Evolutionary conservation across 139 green algal genomes (phyloP), one percentile per base, ranked within the genome.

Genomic region (Ostreobium quekettii): DNA sequence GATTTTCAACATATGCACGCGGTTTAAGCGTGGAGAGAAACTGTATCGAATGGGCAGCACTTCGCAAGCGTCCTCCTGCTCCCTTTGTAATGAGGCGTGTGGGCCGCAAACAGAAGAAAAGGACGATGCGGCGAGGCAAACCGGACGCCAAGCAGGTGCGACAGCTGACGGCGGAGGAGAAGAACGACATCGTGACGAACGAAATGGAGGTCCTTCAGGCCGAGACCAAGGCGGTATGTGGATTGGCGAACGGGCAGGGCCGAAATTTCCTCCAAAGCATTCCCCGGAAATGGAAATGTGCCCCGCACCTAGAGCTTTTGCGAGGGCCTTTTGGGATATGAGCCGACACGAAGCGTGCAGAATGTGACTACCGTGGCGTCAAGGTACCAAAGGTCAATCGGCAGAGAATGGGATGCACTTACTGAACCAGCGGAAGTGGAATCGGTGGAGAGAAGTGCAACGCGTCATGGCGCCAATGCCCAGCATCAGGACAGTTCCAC

Each of bases 181-280:
- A 88, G 68, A 80, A 82, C 38, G 84, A 88, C 47, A 74, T 90
- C 33, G 78, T 82, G 29, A 74, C 67, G 49, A 61, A 83, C 32
- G 83, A 86, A 48, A 74, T 88, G 30, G 83, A 89, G 67, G 61
- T 80, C n/a, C 59, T 86, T 47, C 81, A 89, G 48, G 58, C 72
- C 28, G 75, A 82, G 32, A 78, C 84, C 26, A 66, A 79, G 31
- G 36, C 48, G 69, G 74, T 80, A 42, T 60, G 69, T 11, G 57
- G 67, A 15, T 7, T 24, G 59, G 2, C 3, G 4, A 39, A n/a
- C n/a, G n/a, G n/a, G n/a, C 53, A 36, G 19, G 15, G 53, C 8
- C 32, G 7, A 62, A 8, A 35, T 7, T 29, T 26, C 53, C 53
- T 62, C 15, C 53, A 26, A 24, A 24, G 19, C 15, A 24, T 11